These are phyloP conservation scores for Rhynchospora pubera DNA, from an alignment of 176 grass and related monocot genomes.

Conservation along the genomic window DNA sequence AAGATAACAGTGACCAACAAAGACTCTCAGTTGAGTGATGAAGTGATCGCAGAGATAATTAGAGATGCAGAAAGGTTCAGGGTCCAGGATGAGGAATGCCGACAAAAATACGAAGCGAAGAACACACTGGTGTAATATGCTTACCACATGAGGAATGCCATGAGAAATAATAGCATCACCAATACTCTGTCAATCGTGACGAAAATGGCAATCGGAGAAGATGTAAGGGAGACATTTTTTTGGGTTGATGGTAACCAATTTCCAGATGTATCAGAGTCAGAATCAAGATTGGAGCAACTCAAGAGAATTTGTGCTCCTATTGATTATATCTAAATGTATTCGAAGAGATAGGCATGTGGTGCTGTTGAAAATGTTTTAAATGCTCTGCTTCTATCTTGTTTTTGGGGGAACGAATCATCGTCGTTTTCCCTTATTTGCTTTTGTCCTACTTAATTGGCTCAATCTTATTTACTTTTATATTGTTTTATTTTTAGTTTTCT, in stretches of 20 bases:
- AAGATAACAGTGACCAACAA: background rate
- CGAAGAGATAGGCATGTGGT: background rate
- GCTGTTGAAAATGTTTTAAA: too few species aligned
- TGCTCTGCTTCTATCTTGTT: background rate
- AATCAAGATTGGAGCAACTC: background rate
- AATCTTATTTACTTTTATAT: too few species aligned
- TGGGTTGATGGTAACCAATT: slow-evolving; percentile 2
- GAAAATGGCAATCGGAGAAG: background rate
- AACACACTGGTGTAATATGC: background rate
- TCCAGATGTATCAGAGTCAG: background rate
- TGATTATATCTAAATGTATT: slow-evolving; percentile 17
- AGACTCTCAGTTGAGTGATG: background rate
- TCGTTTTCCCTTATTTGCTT: background rate
- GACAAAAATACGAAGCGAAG: background rate
- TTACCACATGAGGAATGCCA: background rate
- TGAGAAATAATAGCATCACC: background rate
- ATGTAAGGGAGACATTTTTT: background rate
- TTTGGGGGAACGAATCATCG: background rate
- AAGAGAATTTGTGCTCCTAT: background rate
- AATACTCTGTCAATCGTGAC: background rate
- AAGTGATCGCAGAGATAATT: background rate
- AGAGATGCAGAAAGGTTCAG: background rate
- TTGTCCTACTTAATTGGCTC: background rate
- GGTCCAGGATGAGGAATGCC: slow-evolving; percentile 3
- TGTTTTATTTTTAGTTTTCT: background rate